These are phyloP conservation scores for Penicillium sp. DNA, from an alignment of 2,329 filamentous ascomycete species.

Conservation along the genomic window DNA sequence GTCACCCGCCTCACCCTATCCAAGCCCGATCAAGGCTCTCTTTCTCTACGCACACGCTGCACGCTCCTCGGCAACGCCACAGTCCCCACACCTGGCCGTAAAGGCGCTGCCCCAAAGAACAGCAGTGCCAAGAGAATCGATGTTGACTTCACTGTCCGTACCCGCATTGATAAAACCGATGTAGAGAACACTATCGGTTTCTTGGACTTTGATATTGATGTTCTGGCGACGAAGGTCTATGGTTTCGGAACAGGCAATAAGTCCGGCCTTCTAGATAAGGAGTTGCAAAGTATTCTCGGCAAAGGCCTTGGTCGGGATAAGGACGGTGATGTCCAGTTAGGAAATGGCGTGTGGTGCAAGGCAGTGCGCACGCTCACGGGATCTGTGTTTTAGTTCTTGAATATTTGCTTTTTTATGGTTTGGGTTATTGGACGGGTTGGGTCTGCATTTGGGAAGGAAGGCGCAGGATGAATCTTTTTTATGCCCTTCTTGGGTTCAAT, in stretches of 20 bases:
- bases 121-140: slow-evolving; percentile 34
- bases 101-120: slow-evolving; percentile 13
- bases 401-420: slow-evolving; percentile 8
- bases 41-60: slow-evolving; percentile 39
- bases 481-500: not conserved
- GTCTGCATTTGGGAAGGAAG: not conserved
- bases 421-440: not conserved
- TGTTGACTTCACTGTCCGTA: slow-evolving; percentile 42
- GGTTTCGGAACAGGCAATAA: slow-evolving; percentile 36
- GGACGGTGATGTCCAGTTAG: slow-evolving; percentile 28
- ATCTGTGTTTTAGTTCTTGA: slow-evolving; percentile 34
- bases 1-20: slow-evolving; percentile 42
- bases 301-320: slow-evolving; percentile 25
- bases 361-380: slow-evolving; percentile 39
- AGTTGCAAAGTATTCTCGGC: slow-evolving; percentile 39
- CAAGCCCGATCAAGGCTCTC: slow-evolving; percentile 25
- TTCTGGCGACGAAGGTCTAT: slow-evolving; percentile 43
- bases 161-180: slow-evolving; percentile 21
- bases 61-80: slow-evolving; percentile 36
- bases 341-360: slow-evolving; percentile 42
- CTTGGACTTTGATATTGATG: slow-evolving; percentile 41
- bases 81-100: slow-evolving; percentile 13
- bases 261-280: slow-evolving; percentile 33
- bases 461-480: not conserved
- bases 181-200: slow-evolving; percentile 24